Evolutionary conservation across 1,284 basidiomycete genomes (phyloP), one percentile per base, ranked within the genome.

Genomic region (Ustilago curta): DNA sequence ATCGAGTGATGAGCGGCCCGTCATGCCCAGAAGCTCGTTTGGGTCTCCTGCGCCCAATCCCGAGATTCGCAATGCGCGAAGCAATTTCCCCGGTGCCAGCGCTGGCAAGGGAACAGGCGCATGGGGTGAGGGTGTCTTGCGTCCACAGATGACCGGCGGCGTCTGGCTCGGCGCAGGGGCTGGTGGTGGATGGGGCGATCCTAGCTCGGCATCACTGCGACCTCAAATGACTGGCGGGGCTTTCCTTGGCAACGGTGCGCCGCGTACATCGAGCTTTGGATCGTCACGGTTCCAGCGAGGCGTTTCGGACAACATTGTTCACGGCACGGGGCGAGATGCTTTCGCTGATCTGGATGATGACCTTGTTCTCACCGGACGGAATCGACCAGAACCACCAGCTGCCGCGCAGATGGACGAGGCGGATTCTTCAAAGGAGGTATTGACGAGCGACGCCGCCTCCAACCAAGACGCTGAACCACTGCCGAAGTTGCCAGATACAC

Each of bases 61-160:
- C 6, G 76, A 76, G 51, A 69, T 72, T 18, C 62, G 69, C n/a
- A 48, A 70, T 9, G 72, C 71, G 4, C 52, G 74, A 7, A 54
- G 65, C 2, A 65, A 79, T 9, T 78, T 77, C 43, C 78, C 75
- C 2, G 80, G 72, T 25, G 66, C 65, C 7, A 60, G 67, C n/a
- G 59, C 70, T 19, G 72, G 66, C 21, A 70, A 64, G 23, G 79
- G 79, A 4, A 76, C 67, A 7, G 77, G 77, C 12, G 69, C 70
- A 16, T 79, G 79, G 75, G 77, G 78, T 5, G 78, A 80, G 47
- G 71, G 74, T 18, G 78, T 78, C 16, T 58, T 82, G 14, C 60
- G 79, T 29, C 80, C 80, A 23, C 80, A 82, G 61, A 68, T 79
- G 68, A 82, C 80, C 8, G 80, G 80, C 14, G 80, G 79, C 23